Evolutionary conservation across 176 grass and related monocot species (phyloP), one percentile per base, ranked within the genome.

Genomic region (Cocos nucifera): DNA sequence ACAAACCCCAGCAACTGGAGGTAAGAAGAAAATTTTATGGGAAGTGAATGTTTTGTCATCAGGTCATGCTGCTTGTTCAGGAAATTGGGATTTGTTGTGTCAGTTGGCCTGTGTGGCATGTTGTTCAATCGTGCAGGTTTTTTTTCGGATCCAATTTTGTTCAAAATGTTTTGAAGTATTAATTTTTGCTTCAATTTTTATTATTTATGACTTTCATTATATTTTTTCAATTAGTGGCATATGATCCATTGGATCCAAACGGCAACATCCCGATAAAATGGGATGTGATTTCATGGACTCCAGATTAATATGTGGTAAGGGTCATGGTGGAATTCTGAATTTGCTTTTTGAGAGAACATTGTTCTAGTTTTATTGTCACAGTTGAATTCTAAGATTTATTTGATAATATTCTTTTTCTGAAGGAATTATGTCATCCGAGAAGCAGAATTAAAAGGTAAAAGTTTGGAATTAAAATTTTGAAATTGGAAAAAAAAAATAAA

Each of bases 251-350:
- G 67, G 56, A 70, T 6, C 67, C 67, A 15, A 50, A 15, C 1
- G 67, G 67, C 15, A 70, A 70, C 55, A 70, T 70, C 17, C 59
- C 56, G 4, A 59, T 70, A 17, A 70, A 70, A 49, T 70, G 67
- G 67, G 67, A 70, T 27, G 19, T 59, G 12, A 20, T 20, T 10
- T 39, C 35, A 12, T 66, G 50, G 63, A 66, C 63, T 29, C 63
- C 63, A 1, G 63, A 66, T 66, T 50, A 50, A n/a, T 66, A 66
- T 54, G 50, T 66, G 51, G 63, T 53, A 54, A 39, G 6, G 6
- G 9, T 10, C 35, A 39, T 1, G 1, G 35, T 30, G 28, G 28
- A 28, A 6, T 12, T 39, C 35, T 39, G 35, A 39, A 10, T 39
- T 39, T 12, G 5, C 9, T 39, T 39, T 39, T 10, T 39, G 35